Base-by-base conservation (phyloP, 495 filamentous ascomycete genomes). In the Pyronema omphalodes region DNA sequence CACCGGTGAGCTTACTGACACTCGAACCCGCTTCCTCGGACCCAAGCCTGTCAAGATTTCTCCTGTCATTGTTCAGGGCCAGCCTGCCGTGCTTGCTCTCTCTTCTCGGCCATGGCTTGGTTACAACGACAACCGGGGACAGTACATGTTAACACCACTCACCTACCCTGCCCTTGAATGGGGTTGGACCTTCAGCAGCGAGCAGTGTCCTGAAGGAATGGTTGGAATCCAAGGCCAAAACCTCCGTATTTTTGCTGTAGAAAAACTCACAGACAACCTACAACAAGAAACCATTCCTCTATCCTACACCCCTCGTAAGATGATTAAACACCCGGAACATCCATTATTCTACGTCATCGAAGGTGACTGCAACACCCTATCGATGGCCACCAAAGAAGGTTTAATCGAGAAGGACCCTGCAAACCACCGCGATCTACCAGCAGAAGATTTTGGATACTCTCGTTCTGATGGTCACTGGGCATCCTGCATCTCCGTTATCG, bases 181-280 rank as follows among this genome's bases (percentile, higher is more conserved):
- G 73, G 89, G 84, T 17, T 93, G 88, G 81, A 94, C 84, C 59
- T 95, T 99, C 60, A 91, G 83, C 60, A 94, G 86, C 60, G 86
- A 94, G 68, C 82, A 91, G 62, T 93, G 87, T 58, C 73, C 80
- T 11, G 88, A 94, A 68, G 89, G 91, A 18, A 88, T 99, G 82
- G 88, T 96, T 37, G 88, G 88, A 51, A 89, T 99, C 51, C 84
- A 94, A 67, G 86, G 80, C 29, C 80, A 88, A 63, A 93, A 84
- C 66, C 72, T 99, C 15, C 57, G 89, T 56, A 94, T 94, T 50
- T 94, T 96, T 67, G 81, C 83, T 0, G 82, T 94, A 40, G 84
- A 93, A 53, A 86, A 83, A 58, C 72, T 96, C 23, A 77, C 81
- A 15, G 85, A 86, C 57, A 94, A 88, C 55, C 76, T 93, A 58